Conservation (phyloP, 2,329 filamentous ascomycete genomes). For the Penicillium sp. region DNA sequence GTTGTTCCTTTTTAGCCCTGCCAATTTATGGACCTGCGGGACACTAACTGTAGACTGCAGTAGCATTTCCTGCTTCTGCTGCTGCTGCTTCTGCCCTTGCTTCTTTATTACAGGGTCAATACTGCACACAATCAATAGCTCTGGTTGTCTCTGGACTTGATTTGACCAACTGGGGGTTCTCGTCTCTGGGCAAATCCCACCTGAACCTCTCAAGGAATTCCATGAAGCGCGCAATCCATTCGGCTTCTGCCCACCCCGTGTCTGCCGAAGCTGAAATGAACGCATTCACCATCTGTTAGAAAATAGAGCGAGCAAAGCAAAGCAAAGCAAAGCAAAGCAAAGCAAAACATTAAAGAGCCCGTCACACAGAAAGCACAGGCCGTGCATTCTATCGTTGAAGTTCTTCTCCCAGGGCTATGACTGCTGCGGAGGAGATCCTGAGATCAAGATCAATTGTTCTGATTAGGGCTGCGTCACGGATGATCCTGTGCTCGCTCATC, state of each 20-base stretch:
- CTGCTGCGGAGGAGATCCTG: background rate
- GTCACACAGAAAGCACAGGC: slow-evolving; percentile 7
- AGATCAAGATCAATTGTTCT: slow-evolving; percentile 15
- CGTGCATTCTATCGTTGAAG: background rate
- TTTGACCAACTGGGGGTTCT: background rate
- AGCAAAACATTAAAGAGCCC: background rate
- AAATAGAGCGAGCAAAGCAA: background rate
- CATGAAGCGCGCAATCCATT: background rate
- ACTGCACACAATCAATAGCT: slow-evolving; percentile 1
- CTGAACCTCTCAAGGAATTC: background rate
- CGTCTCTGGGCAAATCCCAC: background rate
- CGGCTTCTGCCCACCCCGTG: background rate
- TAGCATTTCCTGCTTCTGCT: background rate
- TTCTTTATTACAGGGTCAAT: background rate
- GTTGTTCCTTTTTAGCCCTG: slow-evolving; percentile 5
- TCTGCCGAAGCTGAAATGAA: background rate
- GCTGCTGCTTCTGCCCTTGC: background rate
- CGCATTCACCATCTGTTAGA: background rate
- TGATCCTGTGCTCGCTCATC: slow-evolving; percentile 6
- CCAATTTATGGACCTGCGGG: slow-evolving; percentile 6
- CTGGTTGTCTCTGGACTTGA: background rate
- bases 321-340: too few species aligned
- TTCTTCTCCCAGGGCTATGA: background rate
- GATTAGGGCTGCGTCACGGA: slow-evolving; percentile 16
- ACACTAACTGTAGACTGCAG: slow-evolving; percentile 2